These are phyloP conservation scores for Nakaseomyces bracarensis DNA, from an alignment of 1,139 yeast genomes.

Conservation along the genomic window DNA sequence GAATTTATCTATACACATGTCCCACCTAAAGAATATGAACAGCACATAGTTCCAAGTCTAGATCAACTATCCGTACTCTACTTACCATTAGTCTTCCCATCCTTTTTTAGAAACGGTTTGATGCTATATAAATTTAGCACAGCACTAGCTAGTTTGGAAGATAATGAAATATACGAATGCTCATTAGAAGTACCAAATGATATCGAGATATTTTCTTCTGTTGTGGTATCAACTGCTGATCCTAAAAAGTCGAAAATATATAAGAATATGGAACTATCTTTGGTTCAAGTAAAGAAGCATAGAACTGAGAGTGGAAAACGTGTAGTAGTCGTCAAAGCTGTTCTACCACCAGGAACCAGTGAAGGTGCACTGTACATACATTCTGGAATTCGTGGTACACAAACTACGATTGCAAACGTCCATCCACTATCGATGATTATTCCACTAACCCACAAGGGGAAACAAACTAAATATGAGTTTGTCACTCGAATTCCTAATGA, in stretches of 20 bases:
- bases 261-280: conserved; percentile 45
- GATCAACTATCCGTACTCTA: conserved; percentile 72
- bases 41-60: conserved; percentile 78
- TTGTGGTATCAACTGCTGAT: conserved; percentile 23
- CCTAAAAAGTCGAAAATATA: conserved; percentile 13
- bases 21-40: conserved; percentile 69
- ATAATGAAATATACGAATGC: conserved; percentile 71
- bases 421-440: conserved; percentile 70
- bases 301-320: conserved; percentile 42
- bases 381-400: conserved; percentile 60
- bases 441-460: conserved; percentile 71
- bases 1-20: conserved; percentile 76
- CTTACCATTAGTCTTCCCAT: conserved; percentile 78
- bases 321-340: conserved; percentile 69
- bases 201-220: conserved; percentile 48
- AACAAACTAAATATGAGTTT: conserved; percentile 50
- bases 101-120: conserved; percentile 55
- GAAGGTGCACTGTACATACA: conserved; percentile 72
- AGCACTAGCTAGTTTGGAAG: conserved; percentile 63
- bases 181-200: conserved; percentile 64
- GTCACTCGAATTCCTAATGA: conserved; percentile 68
- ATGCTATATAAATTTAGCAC: conserved; percentile 63
- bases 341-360: conserved; percentile 57
- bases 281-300: conserved; percentile 71
- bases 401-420: conserved; percentile 49